Base-by-base conservation (phyloP, 345 rosid genomes). In the Excoecaria cochinchinensis region DNA sequence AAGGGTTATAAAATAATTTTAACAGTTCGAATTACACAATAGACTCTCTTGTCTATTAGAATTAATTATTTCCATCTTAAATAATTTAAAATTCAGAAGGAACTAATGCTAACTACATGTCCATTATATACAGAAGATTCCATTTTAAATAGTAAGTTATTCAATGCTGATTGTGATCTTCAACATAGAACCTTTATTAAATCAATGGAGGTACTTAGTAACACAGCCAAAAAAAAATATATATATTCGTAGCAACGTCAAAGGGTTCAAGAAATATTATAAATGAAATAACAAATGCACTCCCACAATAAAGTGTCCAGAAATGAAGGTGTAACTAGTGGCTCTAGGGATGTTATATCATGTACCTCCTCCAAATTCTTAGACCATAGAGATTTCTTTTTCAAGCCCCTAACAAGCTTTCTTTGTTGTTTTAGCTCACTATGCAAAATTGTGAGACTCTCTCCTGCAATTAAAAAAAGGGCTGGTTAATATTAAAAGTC, bases 331-430 rank as follows among this genome's bases (percentile, higher is more conserved):
- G 44, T 39, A 50, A 36, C 19, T 6, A 22, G 51, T 9, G 57
- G 55, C 36, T 69, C 69, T 21, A 12, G 11, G 71, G 39, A 24
- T 15, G 48, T 24, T 72, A 24, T 38, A 24, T 38, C 47, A 38
- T 25, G 66, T 85, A 85, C 99, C 97, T 95, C 97, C 81, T 88
- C 96, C 77, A 88, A 82, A 81, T 73, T 89, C 77, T 81, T 87
- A 16, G 97, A 90, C 99, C 99, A 95, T 31, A 93, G 93, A 15
- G 99, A 93, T 82, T 87, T 95, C 91, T 87, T 91, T 82, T 85
- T 80, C 85, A 93, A 90, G 85, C 84, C 86, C 81, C 77, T 84
- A 52, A 91, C 98, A 58, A 84, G 78, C 84, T 91, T 93, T 78
- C 73, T 86, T 81, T 90, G 96, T 72, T 85, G 83, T 84, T 87